Percentiles rank a stretch among this genome's conserved stretches.
Conservation (phyloP, 306 rosid genomes). For the Quercus engelmannii region DNA sequence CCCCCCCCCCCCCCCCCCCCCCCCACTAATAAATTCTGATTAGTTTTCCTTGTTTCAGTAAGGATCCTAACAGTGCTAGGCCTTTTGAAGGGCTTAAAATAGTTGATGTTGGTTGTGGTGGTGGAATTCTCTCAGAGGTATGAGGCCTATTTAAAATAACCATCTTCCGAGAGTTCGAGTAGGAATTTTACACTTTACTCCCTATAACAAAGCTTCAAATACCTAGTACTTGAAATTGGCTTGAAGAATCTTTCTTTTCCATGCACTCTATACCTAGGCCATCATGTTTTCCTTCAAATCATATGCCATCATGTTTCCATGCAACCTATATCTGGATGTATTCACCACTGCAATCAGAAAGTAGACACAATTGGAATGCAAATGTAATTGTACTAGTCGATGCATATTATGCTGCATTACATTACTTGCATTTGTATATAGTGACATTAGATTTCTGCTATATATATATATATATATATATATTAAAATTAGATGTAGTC, state of each 20-base stretch:
- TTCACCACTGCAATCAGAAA: not conserved
- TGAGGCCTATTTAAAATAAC: not conserved
- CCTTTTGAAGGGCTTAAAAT: constrained; percentile 86
- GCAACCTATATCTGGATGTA: too few relatives aligned
- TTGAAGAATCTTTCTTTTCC: not conserved
- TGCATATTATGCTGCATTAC: constrained; percentile 2
- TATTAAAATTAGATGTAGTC: not conserved
- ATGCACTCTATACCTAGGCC: not conserved
- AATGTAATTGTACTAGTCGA: constrained; percentile 14
- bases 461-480: not conserved
- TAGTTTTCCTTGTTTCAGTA: constrained; percentile 50
- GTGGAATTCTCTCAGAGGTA: constrained; percentile 94
- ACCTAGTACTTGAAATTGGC: not conserved
- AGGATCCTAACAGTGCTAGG: constrained; percentile 59
- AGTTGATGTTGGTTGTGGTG: constrained; percentile 95
- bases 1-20: not conserved
- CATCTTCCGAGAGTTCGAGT: not conserved
- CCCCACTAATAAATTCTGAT: not conserved
- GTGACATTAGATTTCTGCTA: constrained; percentile 10
- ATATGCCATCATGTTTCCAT: not conserved
- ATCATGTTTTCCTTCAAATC: not conserved
- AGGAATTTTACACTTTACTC: not conserved
- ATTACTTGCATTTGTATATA: constrained; percentile 1
- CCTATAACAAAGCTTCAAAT: not conserved
- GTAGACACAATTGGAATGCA: not conserved